These are phyloP conservation scores for Fistulinella cinereoalba DNA, from an alignment of 1,284 basidiomycete species.

Conservation along the genomic window DNA sequence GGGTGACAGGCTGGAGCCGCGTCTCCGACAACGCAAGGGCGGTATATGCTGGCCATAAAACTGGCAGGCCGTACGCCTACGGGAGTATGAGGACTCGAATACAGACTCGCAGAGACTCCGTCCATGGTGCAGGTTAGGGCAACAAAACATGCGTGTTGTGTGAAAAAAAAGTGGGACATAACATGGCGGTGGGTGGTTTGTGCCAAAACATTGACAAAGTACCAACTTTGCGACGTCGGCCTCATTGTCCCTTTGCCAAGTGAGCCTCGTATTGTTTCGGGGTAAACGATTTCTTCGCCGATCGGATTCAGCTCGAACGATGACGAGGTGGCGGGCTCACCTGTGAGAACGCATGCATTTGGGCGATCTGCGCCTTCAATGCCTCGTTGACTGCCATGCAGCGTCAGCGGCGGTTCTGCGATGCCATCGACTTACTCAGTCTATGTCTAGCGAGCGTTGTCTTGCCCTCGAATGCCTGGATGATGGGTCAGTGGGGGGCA, in stretches of 20 bases:
- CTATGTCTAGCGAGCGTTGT: constrained; percentile 69
- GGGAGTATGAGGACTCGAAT: too few species aligned
- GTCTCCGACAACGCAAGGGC: too few species aligned
- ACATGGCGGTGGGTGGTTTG: constrained; percentile 6
- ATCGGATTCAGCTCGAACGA: background rate
- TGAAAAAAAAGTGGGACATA: constrained; percentile 2
- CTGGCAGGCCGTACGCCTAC: too few species aligned
- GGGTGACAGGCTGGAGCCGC: too few species aligned
- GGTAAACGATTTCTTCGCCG: constrained; percentile 67
- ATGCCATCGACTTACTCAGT: constrained; percentile 45
- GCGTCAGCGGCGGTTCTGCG: background rate
- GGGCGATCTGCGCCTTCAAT: constrained; percentile 67
- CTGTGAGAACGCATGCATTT: constrained; percentile 85
- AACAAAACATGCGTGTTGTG: background rate
- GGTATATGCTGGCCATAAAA: too few species aligned
- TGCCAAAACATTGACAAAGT: constrained; percentile 2
- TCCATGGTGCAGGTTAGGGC: too few species aligned
- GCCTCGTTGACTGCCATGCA: constrained; percentile 62
- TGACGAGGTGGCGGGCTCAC: constrained; percentile 36
- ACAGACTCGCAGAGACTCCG: too few species aligned
- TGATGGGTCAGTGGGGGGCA: constrained; percentile 1
- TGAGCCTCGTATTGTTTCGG: constrained; percentile 64
- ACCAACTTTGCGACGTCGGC: background rate
- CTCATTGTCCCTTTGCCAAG: constrained; percentile 41
- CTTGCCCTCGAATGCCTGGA: constrained; percentile 70